phyloP scores from a whole-genome alignment of 2,329 filamentous ascomycete species.

The Rutstroemia sp. region DNA sequence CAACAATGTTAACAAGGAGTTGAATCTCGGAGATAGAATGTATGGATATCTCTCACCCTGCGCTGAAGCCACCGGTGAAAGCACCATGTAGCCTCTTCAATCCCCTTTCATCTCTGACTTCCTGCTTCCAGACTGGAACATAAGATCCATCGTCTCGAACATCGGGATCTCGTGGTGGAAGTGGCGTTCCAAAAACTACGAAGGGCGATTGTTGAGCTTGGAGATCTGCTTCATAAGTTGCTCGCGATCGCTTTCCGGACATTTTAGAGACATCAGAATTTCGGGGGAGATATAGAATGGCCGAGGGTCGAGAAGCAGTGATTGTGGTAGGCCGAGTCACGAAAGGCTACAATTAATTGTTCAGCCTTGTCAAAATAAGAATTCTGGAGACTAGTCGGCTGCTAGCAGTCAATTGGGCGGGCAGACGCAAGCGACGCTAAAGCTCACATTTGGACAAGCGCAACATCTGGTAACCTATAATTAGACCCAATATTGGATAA shows the following conservation, averaged over 20 bases:
- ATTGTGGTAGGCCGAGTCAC: background rate
- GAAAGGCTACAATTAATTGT: background rate
- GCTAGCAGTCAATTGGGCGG: background rate
- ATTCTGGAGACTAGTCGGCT: background rate
- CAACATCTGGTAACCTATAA: too few species aligned
- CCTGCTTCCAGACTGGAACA: conserved; percentile 96
- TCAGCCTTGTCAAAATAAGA: background rate
- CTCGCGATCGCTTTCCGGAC: conserved; percentile 73
- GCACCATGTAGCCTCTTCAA: conserved; percentile 89
- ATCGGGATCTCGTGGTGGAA: conserved; percentile 70
- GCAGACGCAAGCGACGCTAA: background rate
- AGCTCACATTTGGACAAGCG: background rate
- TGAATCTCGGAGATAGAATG: conserved; percentile 12
- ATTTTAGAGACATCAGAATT: conserved; percentile 37
- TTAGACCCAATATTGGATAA: too few species aligned
- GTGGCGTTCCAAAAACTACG: conserved; percentile 74
- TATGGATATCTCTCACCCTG: conserved; percentile 57
- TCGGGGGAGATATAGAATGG: background rate
- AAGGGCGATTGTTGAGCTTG: conserved; percentile 63
- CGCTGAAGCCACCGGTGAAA: conserved; percentile 94
- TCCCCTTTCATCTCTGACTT: conserved; percentile 87
- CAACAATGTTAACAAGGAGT: conserved; percentile 11
- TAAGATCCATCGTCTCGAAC: conserved; percentile 85
- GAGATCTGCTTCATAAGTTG: conserved; percentile 69
- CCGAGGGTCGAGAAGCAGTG: background rate